Evolutionary conservation across 2,329 filamentous ascomycete species (phyloP).

Genomic region (Curvularia spicifera): DNA sequence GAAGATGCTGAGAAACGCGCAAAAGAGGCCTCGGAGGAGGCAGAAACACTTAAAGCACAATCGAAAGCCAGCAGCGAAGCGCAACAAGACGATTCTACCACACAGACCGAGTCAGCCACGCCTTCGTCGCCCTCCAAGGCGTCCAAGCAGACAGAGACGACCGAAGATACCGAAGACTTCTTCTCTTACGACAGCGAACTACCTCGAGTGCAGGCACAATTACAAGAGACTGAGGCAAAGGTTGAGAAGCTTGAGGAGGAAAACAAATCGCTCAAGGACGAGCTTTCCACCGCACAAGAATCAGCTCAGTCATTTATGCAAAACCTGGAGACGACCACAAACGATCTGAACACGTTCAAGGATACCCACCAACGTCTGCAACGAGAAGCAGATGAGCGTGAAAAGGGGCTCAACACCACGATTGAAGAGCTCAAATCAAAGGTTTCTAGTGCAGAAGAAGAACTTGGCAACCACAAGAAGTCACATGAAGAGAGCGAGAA

Average conservation of each 20-base stretch:
- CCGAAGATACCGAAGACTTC: slow-evolving; percentile 70
- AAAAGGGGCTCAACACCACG: slow-evolving; percentile 38
- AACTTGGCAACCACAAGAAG: slow-evolving; percentile 55
- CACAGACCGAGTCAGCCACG: slow-evolving; percentile 34
- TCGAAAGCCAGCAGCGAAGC: slow-evolving; percentile 21
- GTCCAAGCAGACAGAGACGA: slow-evolving; percentile 33
- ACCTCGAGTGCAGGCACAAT: slow-evolving; percentile 76
- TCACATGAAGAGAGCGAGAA: slow-evolving; percentile 52
- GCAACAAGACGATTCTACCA: slow-evolving; percentile 37
- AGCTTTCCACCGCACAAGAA: slow-evolving; percentile 74
- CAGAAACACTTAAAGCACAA: slow-evolving; percentile 60
- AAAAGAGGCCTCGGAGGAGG: slow-evolving; percentile 67
- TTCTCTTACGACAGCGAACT: slow-evolving; percentile 93
- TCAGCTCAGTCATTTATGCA: slow-evolving; percentile 58
- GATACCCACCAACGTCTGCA: slow-evolving; percentile 58
- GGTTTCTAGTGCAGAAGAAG: slow-evolving; percentile 50
- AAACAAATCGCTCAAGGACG: slow-evolving; percentile 70
- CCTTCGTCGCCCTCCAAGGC: slow-evolving; percentile 36
- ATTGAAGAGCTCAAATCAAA: slow-evolving; percentile 40
- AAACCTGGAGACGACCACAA: slow-evolving; percentile 70
- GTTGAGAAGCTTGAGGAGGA: slow-evolving; percentile 73
- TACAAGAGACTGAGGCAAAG: slow-evolving; percentile 73
- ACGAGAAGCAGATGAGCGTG: slow-evolving; percentile 40
- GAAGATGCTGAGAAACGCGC: slow-evolving; percentile 71
- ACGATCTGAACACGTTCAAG: slow-evolving; percentile 64